These are phyloP conservation scores for Zizania palustris DNA, from an alignment of 202 grass and related monocot genomes.

Conservation along the genomic window DNA sequence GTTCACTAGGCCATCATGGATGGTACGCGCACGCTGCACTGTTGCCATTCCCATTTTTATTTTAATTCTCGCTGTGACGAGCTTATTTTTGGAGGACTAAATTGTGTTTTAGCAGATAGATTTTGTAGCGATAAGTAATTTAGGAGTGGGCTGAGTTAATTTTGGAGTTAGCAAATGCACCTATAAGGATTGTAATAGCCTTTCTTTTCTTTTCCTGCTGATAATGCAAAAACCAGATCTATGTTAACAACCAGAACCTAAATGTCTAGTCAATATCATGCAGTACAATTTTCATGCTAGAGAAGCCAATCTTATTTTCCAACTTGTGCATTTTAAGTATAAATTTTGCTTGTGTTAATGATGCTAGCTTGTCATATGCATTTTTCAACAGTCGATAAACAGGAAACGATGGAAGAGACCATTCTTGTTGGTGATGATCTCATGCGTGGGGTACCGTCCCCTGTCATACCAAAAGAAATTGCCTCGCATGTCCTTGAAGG, in stretches of 20 bases:
- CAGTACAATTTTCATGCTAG: neutral
- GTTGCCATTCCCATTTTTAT: neutral
- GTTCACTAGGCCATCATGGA: conserved; percentile 45
- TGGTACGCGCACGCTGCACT: conserved; percentile 26
- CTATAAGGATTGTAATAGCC: neutral
- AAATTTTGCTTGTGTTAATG: conserved; percentile 13
- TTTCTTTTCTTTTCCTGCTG: neutral
- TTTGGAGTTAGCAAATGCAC: neutral
- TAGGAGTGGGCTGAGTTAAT: neutral
- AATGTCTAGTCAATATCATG: conserved; percentile 4
- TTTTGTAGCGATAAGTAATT: no score
- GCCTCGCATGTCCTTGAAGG: conserved; percentile 92
- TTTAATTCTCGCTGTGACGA: neutral
- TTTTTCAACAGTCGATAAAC: conserved; percentile 70
- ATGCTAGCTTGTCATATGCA: conserved; percentile 6
- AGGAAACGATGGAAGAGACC: conserved; percentile 91
- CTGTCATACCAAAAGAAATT: conserved; percentile 82
- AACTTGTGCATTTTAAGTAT: neutral
- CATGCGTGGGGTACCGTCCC: conserved; percentile 80
- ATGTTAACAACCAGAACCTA: conserved; percentile 2
- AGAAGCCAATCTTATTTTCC: neutral
- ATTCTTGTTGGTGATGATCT: conserved; percentile 91
- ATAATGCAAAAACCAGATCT: conserved; percentile 10
- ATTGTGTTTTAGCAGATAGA: neutral
- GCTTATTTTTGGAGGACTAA: conserved; percentile 8